A percentile compares a stretch with the other conserved stretches of the same genome.
phyloP scores from a whole-genome alignment of 257 asterid species.

The Jacaranda copaia region DNA sequence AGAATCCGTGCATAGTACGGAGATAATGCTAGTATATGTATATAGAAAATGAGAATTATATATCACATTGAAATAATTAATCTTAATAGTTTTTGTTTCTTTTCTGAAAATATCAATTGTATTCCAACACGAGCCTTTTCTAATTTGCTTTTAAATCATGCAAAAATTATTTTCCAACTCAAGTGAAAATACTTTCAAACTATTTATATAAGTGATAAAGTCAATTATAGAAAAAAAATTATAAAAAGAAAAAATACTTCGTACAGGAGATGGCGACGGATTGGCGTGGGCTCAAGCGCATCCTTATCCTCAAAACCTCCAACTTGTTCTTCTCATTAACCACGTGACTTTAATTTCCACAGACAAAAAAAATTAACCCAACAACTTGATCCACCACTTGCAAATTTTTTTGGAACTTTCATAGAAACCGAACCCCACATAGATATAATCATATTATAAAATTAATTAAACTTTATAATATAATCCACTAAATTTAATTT shows the following conservation, averaged over 20 bases:
- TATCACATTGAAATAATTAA: too few relatives aligned
- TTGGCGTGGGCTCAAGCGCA: slow-evolving; percentile 3
- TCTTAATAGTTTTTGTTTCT: too few relatives aligned
- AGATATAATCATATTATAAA: background rate
- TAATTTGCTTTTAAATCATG: background rate
- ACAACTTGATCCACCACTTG: slow-evolving; percentile 26
- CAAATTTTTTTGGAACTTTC: background rate
- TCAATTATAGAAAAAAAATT: too few relatives aligned
- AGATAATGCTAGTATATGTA: too few relatives aligned
- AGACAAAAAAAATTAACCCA: background rate
- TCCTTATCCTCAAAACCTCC: background rate
- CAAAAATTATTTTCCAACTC: too few relatives aligned
- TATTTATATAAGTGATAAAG: too few relatives aligned
- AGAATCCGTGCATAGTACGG: too few relatives aligned
- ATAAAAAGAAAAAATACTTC: background rate
- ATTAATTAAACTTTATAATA: background rate
- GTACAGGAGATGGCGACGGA: background rate
- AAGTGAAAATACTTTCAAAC: too few relatives aligned
- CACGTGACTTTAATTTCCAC: slow-evolving; percentile 49
- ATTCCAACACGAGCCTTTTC: background rate
- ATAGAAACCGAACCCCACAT: background rate
- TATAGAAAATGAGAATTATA: too few relatives aligned
- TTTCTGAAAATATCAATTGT: too few relatives aligned
- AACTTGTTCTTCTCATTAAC: slow-evolving; percentile 9
- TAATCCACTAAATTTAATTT: slow-evolving; percentile 1